phyloP scores from a whole-genome alignment of 1,284 basidiomycete genomes.

The Malassezia sympodialis region DNA sequence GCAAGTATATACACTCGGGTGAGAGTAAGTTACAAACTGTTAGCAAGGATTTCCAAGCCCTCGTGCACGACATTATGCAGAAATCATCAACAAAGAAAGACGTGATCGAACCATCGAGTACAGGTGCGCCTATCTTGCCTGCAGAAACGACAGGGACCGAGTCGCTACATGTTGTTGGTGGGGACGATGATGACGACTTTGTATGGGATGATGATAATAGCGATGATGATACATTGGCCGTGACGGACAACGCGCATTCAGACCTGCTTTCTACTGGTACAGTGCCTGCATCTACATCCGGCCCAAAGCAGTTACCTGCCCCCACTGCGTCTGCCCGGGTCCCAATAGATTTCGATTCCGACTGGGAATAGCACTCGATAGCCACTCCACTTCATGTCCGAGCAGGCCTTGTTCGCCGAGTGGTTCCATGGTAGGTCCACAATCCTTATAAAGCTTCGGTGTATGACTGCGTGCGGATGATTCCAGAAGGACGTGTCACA shows the following conservation, averaged over 20 bases:
- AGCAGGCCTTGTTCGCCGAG: not conserved
- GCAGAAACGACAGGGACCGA: not conserved
- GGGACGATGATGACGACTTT: constrained; percentile 17
- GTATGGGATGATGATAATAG: constrained; percentile 22
- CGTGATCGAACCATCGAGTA: not conserved
- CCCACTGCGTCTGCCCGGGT: not conserved
- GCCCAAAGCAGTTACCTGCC: not conserved
- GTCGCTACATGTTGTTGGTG: not conserved
- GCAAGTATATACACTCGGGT: constrained; percentile 6
- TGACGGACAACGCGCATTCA: not conserved
- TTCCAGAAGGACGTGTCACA: constrained; percentile 37
- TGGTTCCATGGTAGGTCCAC: constrained; percentile 8
- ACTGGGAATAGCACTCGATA: constrained; percentile 20
- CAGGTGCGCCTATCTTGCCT: not conserved
- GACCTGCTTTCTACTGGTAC: not conserved
- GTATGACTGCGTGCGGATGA: constrained; percentile 34
- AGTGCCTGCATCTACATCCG: not conserved
- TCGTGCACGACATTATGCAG: constrained; percentile 20
- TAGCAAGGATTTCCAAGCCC: constrained; percentile 17
- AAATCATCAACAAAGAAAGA: not conserved
- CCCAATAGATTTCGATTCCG: constrained; percentile 17
- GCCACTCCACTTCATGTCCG: not conserved
- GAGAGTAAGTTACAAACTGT: constrained; percentile 16
- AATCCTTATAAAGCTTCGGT: constrained; percentile 24
- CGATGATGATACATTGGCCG: constrained; percentile 12